A percentile compares a stretch with the other conserved stretches of the same genome.
These are phyloP conservation scores for Heliamphora pulchella DNA, from an alignment of 179 eudicot species.

Conservation along the genomic window DNA sequence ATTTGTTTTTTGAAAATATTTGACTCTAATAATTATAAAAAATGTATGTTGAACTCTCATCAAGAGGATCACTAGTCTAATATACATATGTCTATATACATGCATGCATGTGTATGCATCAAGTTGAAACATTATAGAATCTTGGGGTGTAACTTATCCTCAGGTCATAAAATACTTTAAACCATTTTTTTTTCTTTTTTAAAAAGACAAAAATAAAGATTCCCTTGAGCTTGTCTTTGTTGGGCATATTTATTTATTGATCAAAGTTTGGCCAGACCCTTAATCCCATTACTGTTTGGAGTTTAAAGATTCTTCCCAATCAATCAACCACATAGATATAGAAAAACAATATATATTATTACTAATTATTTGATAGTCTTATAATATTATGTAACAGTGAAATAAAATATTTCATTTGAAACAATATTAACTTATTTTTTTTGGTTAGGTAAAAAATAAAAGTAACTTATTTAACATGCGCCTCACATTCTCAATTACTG, in stretches of 20 bases:
- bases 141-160: slow-evolving; percentile 1
- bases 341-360: neutral
- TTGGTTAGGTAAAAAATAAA: too few species aligned
- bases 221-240: neutral
- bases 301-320: neutral
- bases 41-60: too few species aligned
- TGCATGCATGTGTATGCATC: neutral
- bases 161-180: neutral
- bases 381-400: too few species aligned
- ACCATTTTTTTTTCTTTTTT: neutral
- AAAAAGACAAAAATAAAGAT: neutral
- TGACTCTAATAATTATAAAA: too few species aligned
- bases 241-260: slow-evolving; percentile 6
- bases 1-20: too few species aligned
- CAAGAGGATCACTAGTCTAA: too few species aligned
- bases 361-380: too few species aligned
- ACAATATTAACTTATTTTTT: too few species aligned
- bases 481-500: too few species aligned
- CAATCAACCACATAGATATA: neutral
- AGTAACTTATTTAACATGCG: too few species aligned
- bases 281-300: slow-evolving; percentile 11
- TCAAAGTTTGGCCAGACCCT: slow-evolving; percentile 2
- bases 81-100: too few species aligned
- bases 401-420: too few species aligned
- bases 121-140: neutral